Percentiles rank a stretch among this genome's conserved stretches.
Conservation (phyloP, 2,329 filamentous ascomycete genomes). For the Coniochaeta prunicola region DNA sequence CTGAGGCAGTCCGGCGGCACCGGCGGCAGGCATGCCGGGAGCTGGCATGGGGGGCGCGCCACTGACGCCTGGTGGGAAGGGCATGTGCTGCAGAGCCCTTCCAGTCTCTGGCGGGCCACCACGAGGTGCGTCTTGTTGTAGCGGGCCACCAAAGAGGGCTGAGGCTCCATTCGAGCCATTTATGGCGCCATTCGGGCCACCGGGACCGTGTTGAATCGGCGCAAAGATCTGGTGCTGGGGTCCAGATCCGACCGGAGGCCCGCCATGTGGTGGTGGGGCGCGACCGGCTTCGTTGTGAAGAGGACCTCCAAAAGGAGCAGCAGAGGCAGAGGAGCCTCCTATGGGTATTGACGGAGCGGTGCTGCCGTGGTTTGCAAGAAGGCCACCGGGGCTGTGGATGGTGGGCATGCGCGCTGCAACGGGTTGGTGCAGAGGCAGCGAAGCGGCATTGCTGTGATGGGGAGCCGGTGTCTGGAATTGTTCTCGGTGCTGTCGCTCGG, state of each 20-base stretch:
- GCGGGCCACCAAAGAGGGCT: conserved; percentile 62
- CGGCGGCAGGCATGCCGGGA: conserved; percentile 17
- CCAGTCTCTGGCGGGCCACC: conserved; percentile 47
- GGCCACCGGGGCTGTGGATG: conserved; percentile 86
- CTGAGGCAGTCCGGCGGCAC: conserved; percentile 57
- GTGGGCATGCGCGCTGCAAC: conserved; percentile 78
- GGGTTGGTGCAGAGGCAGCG: conserved; percentile 89
- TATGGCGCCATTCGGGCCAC: conserved; percentile 44
- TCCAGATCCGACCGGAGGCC: conserved; percentile 37
- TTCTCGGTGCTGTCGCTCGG: conserved; percentile 55
- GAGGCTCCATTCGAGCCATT: conserved; percentile 52
- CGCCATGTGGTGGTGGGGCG: conserved; percentile 44
- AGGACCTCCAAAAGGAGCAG: conserved; percentile 45
- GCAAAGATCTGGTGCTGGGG: conserved; percentile 51
- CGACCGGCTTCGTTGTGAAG: conserved; percentile 45
- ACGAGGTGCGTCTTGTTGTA: conserved; percentile 46
- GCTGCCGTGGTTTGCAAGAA: conserved; percentile 67
- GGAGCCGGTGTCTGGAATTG: conserved; percentile 59
- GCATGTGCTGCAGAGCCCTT: conserved; percentile 55
- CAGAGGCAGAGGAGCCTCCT: conserved; percentile 42
- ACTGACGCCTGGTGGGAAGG: conserved; percentile 40
- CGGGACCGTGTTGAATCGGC: conserved; percentile 41
- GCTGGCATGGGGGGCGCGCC: conserved; percentile 18
- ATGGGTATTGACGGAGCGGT: conserved; percentile 46
- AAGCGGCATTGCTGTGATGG: conserved; percentile 81